Percentiles rank a stretch among this genome's conserved stretches.
These are phyloP conservation scores for Tetramitus jugosus DNA, from an alignment of 208 protist species.

Conservation along the genomic window DNA sequence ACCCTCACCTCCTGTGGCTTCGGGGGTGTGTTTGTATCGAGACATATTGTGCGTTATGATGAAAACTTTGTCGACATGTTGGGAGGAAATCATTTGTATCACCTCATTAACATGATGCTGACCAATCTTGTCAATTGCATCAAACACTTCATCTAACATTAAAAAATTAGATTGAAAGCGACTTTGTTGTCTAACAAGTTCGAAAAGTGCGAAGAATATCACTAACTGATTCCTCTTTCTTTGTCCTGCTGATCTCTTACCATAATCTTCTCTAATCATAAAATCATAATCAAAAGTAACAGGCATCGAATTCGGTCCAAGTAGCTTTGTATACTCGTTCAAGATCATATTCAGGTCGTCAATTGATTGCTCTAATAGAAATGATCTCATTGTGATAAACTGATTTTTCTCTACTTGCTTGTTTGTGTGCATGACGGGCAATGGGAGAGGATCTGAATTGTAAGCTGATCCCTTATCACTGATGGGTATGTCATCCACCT, in stretches of 20 bases:
- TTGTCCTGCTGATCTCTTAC: conserved; percentile 21
- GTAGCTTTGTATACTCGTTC: conserved; percentile 4
- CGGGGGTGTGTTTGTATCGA: too few species aligned
- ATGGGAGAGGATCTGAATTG: too few species aligned
- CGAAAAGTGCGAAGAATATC: conserved; percentile 23
- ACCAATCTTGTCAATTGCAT: conserved; percentile 16
- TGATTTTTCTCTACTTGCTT: not conserved
- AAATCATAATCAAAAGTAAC: conserved; percentile 20
- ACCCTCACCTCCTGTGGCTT: too few species aligned
- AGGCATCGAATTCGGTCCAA: not conserved
- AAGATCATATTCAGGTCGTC: conserved; percentile 17
- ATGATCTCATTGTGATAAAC: conserved; percentile 7
- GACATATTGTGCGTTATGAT: not conserved
- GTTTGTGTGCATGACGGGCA: too few species aligned
- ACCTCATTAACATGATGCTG: not conserved
- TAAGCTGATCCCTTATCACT: too few species aligned
- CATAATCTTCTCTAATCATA: conserved; percentile 18
- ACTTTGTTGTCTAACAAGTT: conserved; percentile 14
- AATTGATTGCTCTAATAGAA: conserved; percentile 2
- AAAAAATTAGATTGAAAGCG: conserved; percentile 18
- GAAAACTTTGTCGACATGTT: not conserved
- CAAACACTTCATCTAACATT: conserved; percentile 28
- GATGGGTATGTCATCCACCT: too few species aligned
- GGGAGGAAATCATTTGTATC: not conserved
- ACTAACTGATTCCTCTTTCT: conserved; percentile 20